Base-by-base conservation (phyloP, 331 rosid species). In the Dryas integrifolia region DNA sequence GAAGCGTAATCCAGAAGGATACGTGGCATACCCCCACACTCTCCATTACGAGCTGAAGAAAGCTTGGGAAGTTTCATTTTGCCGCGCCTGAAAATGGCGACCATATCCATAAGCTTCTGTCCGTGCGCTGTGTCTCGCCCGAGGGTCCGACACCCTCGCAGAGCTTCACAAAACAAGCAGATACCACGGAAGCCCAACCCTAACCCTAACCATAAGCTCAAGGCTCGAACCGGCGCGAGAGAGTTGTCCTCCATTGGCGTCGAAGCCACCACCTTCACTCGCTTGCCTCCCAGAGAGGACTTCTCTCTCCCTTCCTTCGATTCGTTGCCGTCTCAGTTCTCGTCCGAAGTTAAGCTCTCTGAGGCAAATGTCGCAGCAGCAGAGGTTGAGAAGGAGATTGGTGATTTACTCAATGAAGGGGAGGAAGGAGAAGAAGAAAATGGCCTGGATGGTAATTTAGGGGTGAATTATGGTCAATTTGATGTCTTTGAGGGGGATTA, bases 231-330 rank as follows among this genome's bases (percentile, higher is more conserved):
- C 65, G 53, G 40, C 56, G 38, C 69, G 15, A 70, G 77, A 48
- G 81, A 77, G 56, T 63, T 58, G 30, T 63, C 64, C 69, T 88
- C 69, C 59, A 41, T 83, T 6, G 91, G 90, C 73, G 86, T 86
- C 67, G 95, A 91, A 72, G 95, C 98, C 75, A 91, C 95, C 70
- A 94, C 96, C 76, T 91, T 81, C 85, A 86, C 90, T 26, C 88
- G 97, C 62, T 87, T 93, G 15, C 98, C 97, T 1, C 96, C 91
- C 76, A 88, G 66, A 67, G 92, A 91, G 63, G 97, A 94, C 63
- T 94, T 81, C 21, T 44, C 87, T 1, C 77, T 73, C 10, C 80
- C 84, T 2, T 30, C 55, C 9, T 50, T 72, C 13, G 77, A n/a
- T 50, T 40, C 69, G 3, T 0, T 49, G 21, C 35, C 38, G 16